Base-by-base conservation (phyloP, 176 grass and related monocot species). In the Oryza nivara region DNA sequence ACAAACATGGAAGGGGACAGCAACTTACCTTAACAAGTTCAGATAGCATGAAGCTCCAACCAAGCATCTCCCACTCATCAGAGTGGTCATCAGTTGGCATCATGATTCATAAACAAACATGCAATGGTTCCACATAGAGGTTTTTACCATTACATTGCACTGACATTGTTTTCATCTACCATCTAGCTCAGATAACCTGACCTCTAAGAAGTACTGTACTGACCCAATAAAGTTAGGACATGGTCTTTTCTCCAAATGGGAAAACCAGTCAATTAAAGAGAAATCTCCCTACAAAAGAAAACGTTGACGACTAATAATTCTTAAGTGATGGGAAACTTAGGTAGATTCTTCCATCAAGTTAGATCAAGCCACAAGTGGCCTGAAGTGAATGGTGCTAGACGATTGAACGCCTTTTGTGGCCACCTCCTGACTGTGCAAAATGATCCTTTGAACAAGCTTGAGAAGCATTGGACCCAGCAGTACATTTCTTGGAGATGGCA, bases 371-470 rank as follows among this genome's bases (percentile, higher is more conserved):
- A 73, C 8, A 28, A 17, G 61, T 23, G 64, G 34, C 52, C 16
- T 72, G 28, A 15, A 44, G 54, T 40, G 63, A 49, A 82, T 58
- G 45, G 28, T 46, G 52, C 65, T 72, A 83, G 64, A 86, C 12
- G 22, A 82, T 10, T 11, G 52, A 67, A 41, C 61, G 16, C 25
- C 38, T 56, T 61, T 80, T 65, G 35, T 48, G 11, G 9, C 52
- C 51, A 2, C 75, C 20, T 67, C 61, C 70, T 30, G 77, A 76
- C 44, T 13, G 35, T 56, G 77, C 15, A 40, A 64, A 51, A 81
- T 86, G 79, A 78, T 83, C 46, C 38, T 86, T 76, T 74, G 74
- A 81, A 58, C 67, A 82, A 92, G 66, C 60, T 36, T 82, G 67
- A 60, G 74, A 77, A 58, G 75, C 45, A 67, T 80, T 65, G 46